Evolutionary conservation across 805 yeast species (phyloP).

Genomic region (Kazachstania viticola): DNA sequence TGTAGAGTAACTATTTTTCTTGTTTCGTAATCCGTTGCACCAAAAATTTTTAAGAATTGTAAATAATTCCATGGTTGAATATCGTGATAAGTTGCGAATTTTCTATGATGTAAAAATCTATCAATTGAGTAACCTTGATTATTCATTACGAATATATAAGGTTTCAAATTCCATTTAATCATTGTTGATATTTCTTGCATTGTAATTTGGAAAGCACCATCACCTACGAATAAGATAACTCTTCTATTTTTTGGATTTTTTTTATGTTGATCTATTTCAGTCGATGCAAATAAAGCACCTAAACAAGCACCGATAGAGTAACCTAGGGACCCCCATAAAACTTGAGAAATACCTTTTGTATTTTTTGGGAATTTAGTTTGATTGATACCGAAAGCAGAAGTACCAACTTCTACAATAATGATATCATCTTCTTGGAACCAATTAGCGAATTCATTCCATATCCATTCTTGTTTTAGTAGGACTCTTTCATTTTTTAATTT

Average conservation of each 20-base stretch:
- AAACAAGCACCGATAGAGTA: constrained; percentile 52
- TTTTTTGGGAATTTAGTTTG: constrained; percentile 44
- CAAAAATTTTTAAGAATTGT: constrained; percentile 38
- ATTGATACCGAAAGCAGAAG: constrained; percentile 51
- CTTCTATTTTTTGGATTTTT: constrained; percentile 30
- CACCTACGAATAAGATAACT: constrained; percentile 53
- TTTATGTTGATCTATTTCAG: constrained; percentile 1
- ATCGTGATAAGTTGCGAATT: constrained; percentile 42
- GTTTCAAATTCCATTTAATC: constrained; percentile 30
- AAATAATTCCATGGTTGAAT: constrained; percentile 52
- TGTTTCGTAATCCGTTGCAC: constrained; percentile 38
- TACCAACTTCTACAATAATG: constrained; percentile 53
- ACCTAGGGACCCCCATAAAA: constrained; percentile 57
- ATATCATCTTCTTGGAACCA: constrained; percentile 48
- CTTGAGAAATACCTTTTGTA: constrained; percentile 45
- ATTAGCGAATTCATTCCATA: constrained; percentile 40
- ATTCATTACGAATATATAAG: constrained; percentile 49
- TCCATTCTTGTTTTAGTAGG: constrained; percentile 31
- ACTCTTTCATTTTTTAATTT: constrained; percentile 7
- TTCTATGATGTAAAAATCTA: constrained; percentile 45
- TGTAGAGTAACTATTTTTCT: constrained; percentile 36
- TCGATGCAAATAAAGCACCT: constrained; percentile 49
- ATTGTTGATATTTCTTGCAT: constrained; percentile 54
- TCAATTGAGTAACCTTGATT: constrained; percentile 60
- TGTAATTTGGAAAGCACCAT: constrained; percentile 58